Base-by-base conservation (phyloP, 768 basidiomycete genomes). In the Mycena indigotica region DNA sequence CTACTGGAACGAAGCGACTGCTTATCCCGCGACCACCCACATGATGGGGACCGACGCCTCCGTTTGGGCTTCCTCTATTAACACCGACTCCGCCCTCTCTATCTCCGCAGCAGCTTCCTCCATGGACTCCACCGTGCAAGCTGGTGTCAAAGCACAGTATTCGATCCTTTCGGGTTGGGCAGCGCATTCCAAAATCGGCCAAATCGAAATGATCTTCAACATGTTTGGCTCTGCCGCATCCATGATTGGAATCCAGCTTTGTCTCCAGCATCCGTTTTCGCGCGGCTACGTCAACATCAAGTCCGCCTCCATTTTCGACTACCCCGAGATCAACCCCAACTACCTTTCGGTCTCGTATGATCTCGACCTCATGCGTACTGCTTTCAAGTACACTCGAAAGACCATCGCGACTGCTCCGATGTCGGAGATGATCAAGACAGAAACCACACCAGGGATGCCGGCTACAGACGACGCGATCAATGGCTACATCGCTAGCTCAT, bases 311-410 rank as follows among this genome's bases (percentile, higher is more conserved):
- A 15, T 55, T 4, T 61, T 61, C 28, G 55, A 19, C 6, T 48
- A 61, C 40, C 60, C 55, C 13, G 16, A 35, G 28, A 61, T 61
- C 51, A 12, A 61, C 41, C 60, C 60, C 17, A 52, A 28, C 1
- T 61, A 41, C 52, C 56, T 23, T 48, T 40, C 45, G 0, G 50
- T 55, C n/a, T 21, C 50, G 3, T 61, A 56, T 48, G 60, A 61
- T 10, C 56, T 61, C 5, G 52, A 50, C 28, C 53, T 52, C 2
- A 49, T 30, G 0, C 17, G 56, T 23, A 35, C 52, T 6, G 60
- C 60, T 0, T 2, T 61, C 2, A 41, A 46, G 17, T 25, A 51
- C 5, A 1, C 35, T 5, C 21, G 23, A 2, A 23, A 29, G 5
- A 52, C 60, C 55, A 3, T 63, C 46, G 10, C 62, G 1, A 46